These are phyloP conservation scores for Monosporascus cannonballus DNA, from an alignment of 2,329 filamentous ascomycete genomes.

Conservation along the genomic window DNA sequence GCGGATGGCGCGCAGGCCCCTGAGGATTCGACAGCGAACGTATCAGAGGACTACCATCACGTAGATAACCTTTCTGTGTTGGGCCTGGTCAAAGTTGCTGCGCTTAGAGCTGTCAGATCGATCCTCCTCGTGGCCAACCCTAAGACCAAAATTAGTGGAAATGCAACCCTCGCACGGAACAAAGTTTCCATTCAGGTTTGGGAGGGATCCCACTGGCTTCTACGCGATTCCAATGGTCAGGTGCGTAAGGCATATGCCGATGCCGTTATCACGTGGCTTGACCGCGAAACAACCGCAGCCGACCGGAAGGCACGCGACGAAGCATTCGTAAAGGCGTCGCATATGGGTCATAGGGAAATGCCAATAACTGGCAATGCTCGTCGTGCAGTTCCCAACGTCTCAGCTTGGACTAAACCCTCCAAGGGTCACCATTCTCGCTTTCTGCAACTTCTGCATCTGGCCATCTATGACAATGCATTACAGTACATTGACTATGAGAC, in stretches of 20 bases:
- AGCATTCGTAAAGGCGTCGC: constrained; percentile 37
- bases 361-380: constrained; percentile 41
- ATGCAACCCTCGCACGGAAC: constrained; percentile 62
- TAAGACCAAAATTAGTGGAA: constrained; percentile 51
- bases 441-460: constrained; percentile 74
- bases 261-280: constrained; percentile 77
- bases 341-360: constrained; percentile 35
- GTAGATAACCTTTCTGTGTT: constrained; percentile 48
- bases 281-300: constrained; percentile 64
- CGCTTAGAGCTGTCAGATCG: constrained; percentile 73
- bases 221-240: constrained; percentile 70
- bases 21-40: constrained; percentile 30
- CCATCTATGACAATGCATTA: constrained; percentile 81
- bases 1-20: constrained; percentile 27
- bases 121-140: constrained; percentile 78
- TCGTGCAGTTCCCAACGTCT: constrained; percentile 64
- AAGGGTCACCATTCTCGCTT: constrained; percentile 61
- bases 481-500: constrained; percentile 66
- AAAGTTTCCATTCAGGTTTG: constrained; percentile 76
- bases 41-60: constrained; percentile 37
- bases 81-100: constrained; percentile 52
- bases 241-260: constrained; percentile 84
- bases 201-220: constrained; percentile 94
- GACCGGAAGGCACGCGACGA: constrained; percentile 61
- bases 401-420: constrained; percentile 50